phyloP scores from a whole-genome alignment of 257 asterid genomes.

The Solanum medicagineum region DNA sequence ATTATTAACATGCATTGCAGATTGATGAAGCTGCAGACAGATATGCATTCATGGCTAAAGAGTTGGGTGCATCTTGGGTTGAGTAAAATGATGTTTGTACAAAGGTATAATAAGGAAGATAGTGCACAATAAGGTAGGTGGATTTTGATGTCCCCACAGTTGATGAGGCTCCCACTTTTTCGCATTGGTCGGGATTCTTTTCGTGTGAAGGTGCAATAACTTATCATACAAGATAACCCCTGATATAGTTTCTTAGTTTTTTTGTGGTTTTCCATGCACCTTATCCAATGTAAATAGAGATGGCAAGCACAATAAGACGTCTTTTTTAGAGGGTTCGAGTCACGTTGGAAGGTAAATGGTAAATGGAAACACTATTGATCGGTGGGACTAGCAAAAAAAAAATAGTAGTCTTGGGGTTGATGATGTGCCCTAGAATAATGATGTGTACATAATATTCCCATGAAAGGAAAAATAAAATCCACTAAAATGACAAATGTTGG shows the following conservation, averaged over 20 bases:
- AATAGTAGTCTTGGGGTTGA: no score
- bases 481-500: background rate
- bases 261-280: background rate
- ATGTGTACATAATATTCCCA: background rate
- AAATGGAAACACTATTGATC: no score
- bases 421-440: background rate
- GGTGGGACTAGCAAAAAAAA: no score
- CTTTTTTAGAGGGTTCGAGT: background rate
- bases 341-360: no score
- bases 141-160: background rate
- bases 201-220: background rate
- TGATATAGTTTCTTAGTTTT: background rate
- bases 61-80: conserved; percentile 56
- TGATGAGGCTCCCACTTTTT: background rate
- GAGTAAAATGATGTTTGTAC: conserved; percentile 15
- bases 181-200: background rate
- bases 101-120: background rate
- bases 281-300: background rate
- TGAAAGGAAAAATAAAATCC: background rate
- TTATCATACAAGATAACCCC: background rate
- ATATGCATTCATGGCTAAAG: conserved; percentile 76
- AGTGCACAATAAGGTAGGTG: conserved; percentile 2
- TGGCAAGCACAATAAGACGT: background rate
- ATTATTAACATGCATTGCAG: conserved; percentile 12
- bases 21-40: conserved; percentile 83